Percentiles rank a stretch among this genome's conserved stretches.
phyloP scores from a whole-genome alignment of 2,329 filamentous ascomycete genomes.

The Metarhizium rileyi region DNA sequence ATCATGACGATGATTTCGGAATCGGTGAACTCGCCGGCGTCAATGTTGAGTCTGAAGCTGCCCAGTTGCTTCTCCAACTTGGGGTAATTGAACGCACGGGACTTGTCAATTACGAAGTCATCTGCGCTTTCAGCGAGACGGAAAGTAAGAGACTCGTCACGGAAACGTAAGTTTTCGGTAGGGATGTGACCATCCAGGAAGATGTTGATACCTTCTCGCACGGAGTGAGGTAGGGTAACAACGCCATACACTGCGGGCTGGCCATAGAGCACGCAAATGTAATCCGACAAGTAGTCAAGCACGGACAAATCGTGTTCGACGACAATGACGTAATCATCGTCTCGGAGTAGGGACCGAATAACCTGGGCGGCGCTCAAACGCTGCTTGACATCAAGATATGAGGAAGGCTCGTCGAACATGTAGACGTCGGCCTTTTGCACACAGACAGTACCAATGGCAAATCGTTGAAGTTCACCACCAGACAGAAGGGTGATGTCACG shows the following conservation, averaged over 20 bases:
- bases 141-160: constrained; percentile 94
- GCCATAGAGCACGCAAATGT: constrained; percentile 94
- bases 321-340: constrained; percentile 93
- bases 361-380: constrained; percentile 85
- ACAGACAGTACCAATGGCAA: constrained; percentile 91
- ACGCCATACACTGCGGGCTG: constrained; percentile 95
- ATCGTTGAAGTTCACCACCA: constrained; percentile 95
- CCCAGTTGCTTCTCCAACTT: constrained; percentile 89
- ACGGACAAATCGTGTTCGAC: constrained; percentile 99
- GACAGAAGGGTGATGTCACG: constrained; percentile 86
- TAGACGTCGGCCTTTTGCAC: constrained; percentile 96
- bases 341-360: constrained; percentile 80
- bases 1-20: constrained; percentile 99
- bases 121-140: constrained; percentile 83
- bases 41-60: constrained; percentile 73
- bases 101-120: constrained; percentile 77
- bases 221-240: constrained; percentile 87
- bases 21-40: constrained; percentile 83
- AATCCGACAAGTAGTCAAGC: constrained; percentile 96
- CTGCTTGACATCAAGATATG: constrained; percentile 98
- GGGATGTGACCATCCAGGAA: constrained; percentile 98
- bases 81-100: constrained; percentile 78
- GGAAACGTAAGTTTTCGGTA: constrained; percentile 96
- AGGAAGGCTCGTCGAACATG: constrained; percentile 99
- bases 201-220: constrained; percentile 98